Base-by-base conservation (phyloP, 2,329 filamentous ascomycete genomes). In the Colletotrichum sp. region DNA sequence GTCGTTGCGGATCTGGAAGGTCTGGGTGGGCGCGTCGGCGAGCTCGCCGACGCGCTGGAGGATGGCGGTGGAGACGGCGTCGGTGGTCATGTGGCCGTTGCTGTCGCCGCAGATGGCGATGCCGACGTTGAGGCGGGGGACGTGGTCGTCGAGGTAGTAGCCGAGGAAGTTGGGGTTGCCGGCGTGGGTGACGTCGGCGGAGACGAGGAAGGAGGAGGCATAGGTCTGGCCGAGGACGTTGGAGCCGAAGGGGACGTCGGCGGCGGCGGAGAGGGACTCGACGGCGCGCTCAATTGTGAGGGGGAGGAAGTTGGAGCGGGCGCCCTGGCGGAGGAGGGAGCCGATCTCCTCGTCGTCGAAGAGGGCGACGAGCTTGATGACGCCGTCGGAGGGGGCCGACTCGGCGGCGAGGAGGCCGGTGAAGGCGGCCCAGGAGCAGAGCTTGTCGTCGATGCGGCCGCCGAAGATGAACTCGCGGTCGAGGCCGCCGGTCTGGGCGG, bases 331-430 rank as follows among this genome's bases (percentile, higher is more conserved):
- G 67, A 98, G 92, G 10, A 95, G 89, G 30, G 94, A 98, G 76
- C 97, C 97, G 77, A 99, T 98, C 85, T 99, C 97, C 85, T 99
- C 97, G 81, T 98, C 94, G 82, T 99, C 97, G 82, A 99, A 99
- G 80, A 98, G 93, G n/a, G 94, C 96, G 43, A 97, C 95, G 71
- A 98, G 89, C 86, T 98, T 98, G 85, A 99, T 92, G 70, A 93
- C 91, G n/a, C 93, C 90, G 76, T 93, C 90, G 12, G 87, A 83
- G 2, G 90, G 87, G 79, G 84, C 88, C 52, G 89, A 86, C 15
- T 91, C 87, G 21, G 93, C 92, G 66, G 93, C 92, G 32, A 98
- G 88, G 0, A 99, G 92, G 5, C 92, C 96, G 84, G 96, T 93
- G 68, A 98, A 90, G 9, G 97, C 96, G 9, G 96, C 92, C 93